Base-by-base conservation (phyloP, 2,329 filamentous ascomycete genomes). In the Alternaria dauci region DNA sequence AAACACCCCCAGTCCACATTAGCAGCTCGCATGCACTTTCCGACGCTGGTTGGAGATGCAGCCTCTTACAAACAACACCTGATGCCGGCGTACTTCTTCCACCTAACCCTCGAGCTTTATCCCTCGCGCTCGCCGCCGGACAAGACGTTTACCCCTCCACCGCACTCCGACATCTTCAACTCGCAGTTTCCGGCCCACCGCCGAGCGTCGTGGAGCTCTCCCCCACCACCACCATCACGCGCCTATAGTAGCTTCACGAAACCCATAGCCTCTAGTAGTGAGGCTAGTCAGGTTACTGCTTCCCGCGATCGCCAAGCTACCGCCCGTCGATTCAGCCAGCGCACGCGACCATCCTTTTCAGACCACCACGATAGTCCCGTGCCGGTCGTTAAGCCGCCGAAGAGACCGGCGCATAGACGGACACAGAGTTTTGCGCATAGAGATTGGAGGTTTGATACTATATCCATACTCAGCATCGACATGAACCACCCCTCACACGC, bases 71-170 rank as follows among this genome's bases (percentile, higher is more conserved):
- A 53, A 23, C 14, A 41, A 25, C 20, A 59, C 66, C 70, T 81
- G 67, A 87, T 87, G 86, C 85, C 84, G 75, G 83, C 85, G 52
- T 89, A 88, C 75, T 89, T 88, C 76, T 90, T 87, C 71, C 86
- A 89, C 70, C 75, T 90, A 59, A 81, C 81, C 65, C 81, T 89
- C 68, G 87, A 89, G 82, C 78, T 89, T 18, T 83, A 87, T 69
- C 74, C 81, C 64, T 79, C 71, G 44, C 73, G 74, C 70, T 73
- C 71, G 11, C 67, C 70, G n/a, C 65, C 73, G 8, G 61, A 71
- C 28, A 64, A 71, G 25, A 70, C 66, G n/a, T 84, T 76, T 66
- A 58, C 78, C 34, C 82, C 81, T 52, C 69, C 78, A 32, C 69
- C 77, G 28, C 74, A 68, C 72, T 84, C 14, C 32, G 32, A 36